Evolutionary conservation across 177 flowering plant species (phyloP).

Genomic region (Vitis hybrid): DNA sequence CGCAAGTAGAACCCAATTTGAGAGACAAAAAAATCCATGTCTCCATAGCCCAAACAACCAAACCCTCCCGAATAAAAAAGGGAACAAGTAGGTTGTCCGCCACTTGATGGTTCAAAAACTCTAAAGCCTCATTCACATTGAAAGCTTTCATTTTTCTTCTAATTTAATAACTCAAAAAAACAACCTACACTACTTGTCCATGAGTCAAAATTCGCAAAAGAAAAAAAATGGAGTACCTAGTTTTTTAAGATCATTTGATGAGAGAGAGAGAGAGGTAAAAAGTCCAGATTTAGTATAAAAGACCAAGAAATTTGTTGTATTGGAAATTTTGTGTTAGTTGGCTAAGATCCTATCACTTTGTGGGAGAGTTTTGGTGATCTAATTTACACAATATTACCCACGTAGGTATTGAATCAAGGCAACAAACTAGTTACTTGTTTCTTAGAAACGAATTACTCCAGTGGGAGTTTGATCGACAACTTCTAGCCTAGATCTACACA

Average conservation of each 20-base stretch:
- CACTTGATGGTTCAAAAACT: constrained; percentile 46
- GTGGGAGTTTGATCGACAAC: constrained; percentile 29
- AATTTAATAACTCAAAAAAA: not conserved
- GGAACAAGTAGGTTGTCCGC: constrained; percentile 57
- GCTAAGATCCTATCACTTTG: constrained; percentile 5
- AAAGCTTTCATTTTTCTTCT: constrained; percentile 31
- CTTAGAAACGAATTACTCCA: constrained; percentile 26
- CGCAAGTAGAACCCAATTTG: constrained; percentile 76
- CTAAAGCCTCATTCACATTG: constrained; percentile 33
- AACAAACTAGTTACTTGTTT: constrained; percentile 18
- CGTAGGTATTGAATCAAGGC: constrained; percentile 16
- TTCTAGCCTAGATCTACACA: too few relatives aligned
- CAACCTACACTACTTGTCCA: not conserved
- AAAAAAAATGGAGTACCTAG: too few relatives aligned
- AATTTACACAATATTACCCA: constrained; percentile 39
- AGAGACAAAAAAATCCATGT: constrained; percentile 75
- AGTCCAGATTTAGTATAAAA: too few relatives aligned
- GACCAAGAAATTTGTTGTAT: not conserved
- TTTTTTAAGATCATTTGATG: too few relatives aligned
- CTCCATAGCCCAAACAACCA: constrained; percentile 67
- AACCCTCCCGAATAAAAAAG: constrained; percentile 46
- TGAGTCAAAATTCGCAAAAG: not conserved
- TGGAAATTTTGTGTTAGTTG: constrained; percentile 34
- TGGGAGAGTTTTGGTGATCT: constrained; percentile 40
- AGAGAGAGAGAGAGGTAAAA: too few relatives aligned